phyloP scores from a whole-genome alignment of 345 rosid genomes.

The Brassica nigra region DNA sequence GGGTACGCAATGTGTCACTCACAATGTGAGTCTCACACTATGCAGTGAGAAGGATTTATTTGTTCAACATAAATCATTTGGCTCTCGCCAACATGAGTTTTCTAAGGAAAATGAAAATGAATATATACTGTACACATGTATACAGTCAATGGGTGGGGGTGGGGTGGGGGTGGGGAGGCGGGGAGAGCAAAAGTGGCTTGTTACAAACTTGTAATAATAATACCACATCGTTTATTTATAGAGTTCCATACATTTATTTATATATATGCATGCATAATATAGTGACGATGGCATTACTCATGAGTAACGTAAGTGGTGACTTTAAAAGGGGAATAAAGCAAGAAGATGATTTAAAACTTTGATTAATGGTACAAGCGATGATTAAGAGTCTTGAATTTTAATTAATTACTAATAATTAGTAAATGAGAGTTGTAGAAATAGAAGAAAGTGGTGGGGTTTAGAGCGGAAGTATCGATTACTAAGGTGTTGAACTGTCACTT shows the following conservation, averaged over 20 bases:
- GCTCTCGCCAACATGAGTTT: background rate
- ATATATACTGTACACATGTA: background rate
- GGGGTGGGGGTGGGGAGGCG: background rate
- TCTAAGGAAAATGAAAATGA: background rate
- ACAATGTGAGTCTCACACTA: background rate
- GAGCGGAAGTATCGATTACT: slow-evolving; percentile 7
- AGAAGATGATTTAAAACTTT: slow-evolving; percentile 27
- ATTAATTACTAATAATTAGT: slow-evolving; percentile 9
- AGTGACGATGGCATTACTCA: slow-evolving; percentile 41
- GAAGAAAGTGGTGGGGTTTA: slow-evolving; percentile 33
- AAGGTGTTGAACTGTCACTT: slow-evolving; percentile 35
- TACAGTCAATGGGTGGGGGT: too few species aligned
- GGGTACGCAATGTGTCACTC: background rate
- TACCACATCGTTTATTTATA: background rate
- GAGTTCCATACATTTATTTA: slow-evolving; percentile 6
- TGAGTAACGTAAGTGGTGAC: slow-evolving; percentile 39
- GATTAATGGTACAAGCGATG: slow-evolving; percentile 28
- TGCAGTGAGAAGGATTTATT: background rate
- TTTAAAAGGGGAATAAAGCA: slow-evolving; percentile 35
- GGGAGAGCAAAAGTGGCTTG: slow-evolving; percentile 1
- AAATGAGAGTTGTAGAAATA: slow-evolving; percentile 12
- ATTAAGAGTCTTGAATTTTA: slow-evolving; percentile 24
- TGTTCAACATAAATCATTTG: background rate
- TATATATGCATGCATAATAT: slow-evolving; percentile 16
- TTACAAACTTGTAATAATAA: background rate